These are phyloP conservation scores for Blepharisma undulans DNA, from an alignment of 169 alveolate species.

Conservation along the genomic window DNA sequence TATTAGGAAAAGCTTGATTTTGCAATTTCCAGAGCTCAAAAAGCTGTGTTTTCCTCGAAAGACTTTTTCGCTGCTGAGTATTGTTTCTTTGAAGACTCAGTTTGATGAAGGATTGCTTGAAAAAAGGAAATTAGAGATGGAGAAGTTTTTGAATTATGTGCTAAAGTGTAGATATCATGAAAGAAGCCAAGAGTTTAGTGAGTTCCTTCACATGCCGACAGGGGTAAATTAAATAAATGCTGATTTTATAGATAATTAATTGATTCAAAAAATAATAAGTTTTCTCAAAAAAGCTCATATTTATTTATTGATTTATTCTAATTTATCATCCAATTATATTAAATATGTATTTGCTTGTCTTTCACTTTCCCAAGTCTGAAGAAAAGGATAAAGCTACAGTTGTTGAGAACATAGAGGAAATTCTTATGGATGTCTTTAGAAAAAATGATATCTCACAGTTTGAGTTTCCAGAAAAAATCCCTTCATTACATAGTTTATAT, in stretches of 20 bases:
- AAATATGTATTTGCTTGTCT: conserved; percentile 6
- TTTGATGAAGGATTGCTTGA: background rate
- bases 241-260: background rate
- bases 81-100: background rate
- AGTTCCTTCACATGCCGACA: background rate
- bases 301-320: background rate
- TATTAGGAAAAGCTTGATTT: background rate
- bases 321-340: background rate
- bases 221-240: background rate
- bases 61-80: background rate
- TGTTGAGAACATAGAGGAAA: background rate
- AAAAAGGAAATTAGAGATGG: background rate
- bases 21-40: background rate
- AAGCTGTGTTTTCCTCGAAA: background rate
- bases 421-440: background rate
- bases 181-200: background rate
- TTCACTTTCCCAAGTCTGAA: conserved; percentile 28
- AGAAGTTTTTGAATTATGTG: background rate
- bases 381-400: background rate
- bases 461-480: background rate
- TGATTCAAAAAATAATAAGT: background rate
- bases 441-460: background rate
- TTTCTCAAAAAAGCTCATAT: background rate
- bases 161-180: background rate
- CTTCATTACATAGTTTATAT: background rate